Conservation (phyloP, 805 yeast genomes). For the Nadsonia fulvescens region DNA sequence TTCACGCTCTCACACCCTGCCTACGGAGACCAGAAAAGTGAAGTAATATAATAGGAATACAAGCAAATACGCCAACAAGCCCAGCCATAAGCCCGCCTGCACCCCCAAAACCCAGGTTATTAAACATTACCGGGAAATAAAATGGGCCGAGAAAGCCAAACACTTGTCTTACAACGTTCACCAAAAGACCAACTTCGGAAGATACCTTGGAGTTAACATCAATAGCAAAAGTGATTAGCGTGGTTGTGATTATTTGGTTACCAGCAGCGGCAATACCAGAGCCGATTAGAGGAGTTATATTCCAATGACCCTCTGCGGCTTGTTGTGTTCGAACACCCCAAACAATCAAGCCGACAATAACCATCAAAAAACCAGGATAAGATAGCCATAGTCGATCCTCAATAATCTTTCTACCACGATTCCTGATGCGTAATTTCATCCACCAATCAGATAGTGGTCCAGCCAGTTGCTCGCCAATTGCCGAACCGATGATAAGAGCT, state of each 20-base stretch:
- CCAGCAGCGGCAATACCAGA: constrained; percentile 14
- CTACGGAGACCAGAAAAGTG: constrained; percentile 5
- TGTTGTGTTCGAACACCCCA: constrained; percentile 12
- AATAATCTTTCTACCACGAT: constrained; percentile 4
- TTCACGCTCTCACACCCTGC: too few species aligned
- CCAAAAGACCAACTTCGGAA: constrained; percentile 13
- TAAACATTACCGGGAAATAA: constrained; percentile 16
- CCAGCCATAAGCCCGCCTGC: constrained; percentile 9
- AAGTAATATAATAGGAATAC: constrained; percentile 3
- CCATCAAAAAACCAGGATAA: constrained; percentile 13
- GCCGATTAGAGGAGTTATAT: constrained; percentile 14
- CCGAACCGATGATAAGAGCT: constrained; percentile 13
- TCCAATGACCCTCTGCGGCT: constrained; percentile 12
- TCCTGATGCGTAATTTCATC: constrained; percentile 10
- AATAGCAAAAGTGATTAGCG: constrained; percentile 13
- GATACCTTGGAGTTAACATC: constrained; percentile 11
- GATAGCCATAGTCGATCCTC: constrained; percentile 14
- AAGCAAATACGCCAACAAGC: constrained; percentile 5
- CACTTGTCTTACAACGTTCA: constrained; percentile 13
- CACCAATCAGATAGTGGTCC: constrained; percentile 16
- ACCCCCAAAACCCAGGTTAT: constrained; percentile 9
- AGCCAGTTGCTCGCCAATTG: constrained; percentile 15
- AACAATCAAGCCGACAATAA: constrained; percentile 13
- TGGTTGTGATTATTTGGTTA: constrained; percentile 14
- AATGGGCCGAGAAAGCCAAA: constrained; percentile 18